Evolutionary conservation across 177 flowering plant species (phyloP), one percentile per base, ranked within the genome.

Genomic region (Telopea speciosissima): DNA sequence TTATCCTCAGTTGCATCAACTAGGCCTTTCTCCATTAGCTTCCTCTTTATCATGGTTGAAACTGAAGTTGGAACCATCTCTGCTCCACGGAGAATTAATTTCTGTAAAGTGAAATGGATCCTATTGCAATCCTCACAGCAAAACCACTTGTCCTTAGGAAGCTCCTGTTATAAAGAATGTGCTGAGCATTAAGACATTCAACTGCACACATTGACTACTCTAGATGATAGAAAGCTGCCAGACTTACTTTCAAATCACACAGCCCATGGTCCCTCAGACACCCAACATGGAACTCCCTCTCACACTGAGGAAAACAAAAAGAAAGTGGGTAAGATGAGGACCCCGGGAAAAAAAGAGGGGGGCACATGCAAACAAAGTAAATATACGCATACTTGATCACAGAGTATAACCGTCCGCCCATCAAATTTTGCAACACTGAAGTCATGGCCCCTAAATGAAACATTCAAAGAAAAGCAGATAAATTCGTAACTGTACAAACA

Each of bases 251-350:
- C 52, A 91, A 78, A 79, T 91, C 89, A 70, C 97, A 88, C 10
- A 77, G 66, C 49, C 87, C 90, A 79, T 65, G 69, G 0, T 79
- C 76, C 70, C 95, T 81, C 85, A 91, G 68, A 78, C 97, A 91
- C 62, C 91, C 89, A 75, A 91, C 91, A 76, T 90, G 95, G 65
- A 73, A 88, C 74, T 91, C 95, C 83, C 83, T 89, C 77, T 91
- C 97, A 81, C 97, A 91, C 97, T 91, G 67, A 59, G 40, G 40
- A 36, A 36, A 36, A 36, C 40, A 36, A 36, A 36, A 36, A 36
- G 40, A 36, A 73, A 33, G 77, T 42, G 22, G 54, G 69, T 24
- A 28, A 60, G 54, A 69, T 22, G 65, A 56, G 69, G 52, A 72
- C 25, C 59, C 59, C 61, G 71, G 24, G 6, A 65, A 54, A 19